These are phyloP conservation scores for Pythium aquatile DNA, from an alignment of 352 stramenopile genomes.

Conservation along the genomic window DNA sequence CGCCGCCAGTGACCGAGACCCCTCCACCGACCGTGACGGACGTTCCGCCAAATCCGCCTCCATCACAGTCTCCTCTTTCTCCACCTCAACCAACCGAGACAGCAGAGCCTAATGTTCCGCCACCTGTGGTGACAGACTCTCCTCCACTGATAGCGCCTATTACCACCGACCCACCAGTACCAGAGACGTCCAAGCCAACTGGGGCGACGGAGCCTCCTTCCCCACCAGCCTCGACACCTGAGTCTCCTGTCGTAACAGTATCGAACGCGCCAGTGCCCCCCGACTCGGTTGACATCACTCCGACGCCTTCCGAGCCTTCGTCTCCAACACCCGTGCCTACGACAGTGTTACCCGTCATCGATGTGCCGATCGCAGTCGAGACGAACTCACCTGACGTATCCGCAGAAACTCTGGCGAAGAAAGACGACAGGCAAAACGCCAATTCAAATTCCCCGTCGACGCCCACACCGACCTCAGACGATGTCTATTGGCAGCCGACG, in stretches of 20 bases:
- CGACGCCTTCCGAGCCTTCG: not conserved
- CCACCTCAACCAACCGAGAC: not conserved
- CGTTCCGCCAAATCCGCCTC: not conserved
- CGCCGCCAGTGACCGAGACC: constrained; percentile 3
- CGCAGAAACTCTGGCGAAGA: constrained; percentile 3
- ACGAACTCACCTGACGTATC: constrained; percentile 3
- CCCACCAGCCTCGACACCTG: not conserved
- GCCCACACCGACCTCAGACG: not conserved
- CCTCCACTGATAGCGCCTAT: not conserved
- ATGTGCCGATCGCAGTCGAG: constrained; percentile 9
- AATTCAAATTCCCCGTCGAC: not conserved
- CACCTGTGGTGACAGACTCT: constrained; percentile 2
- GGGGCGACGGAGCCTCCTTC: not conserved
- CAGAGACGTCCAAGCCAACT: not conserved
- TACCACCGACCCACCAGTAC: not conserved
- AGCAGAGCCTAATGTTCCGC: not conserved
- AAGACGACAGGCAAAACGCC: not conserved
- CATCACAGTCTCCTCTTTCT: not conserved
- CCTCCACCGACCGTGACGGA: not conserved
- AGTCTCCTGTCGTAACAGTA: not conserved
- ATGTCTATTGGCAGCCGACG: constrained; percentile 12
- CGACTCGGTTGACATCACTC: not conserved
- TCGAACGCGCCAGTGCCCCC: not conserved
- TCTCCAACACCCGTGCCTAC: not conserved
- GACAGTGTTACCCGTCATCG: not conserved